A percentile compares a stretch with the other conserved stretches of the same genome.
Evolutionary conservation across 2,329 filamentous ascomycete genomes (phyloP).

Genomic region (Elsinoe arachidis): DNA sequence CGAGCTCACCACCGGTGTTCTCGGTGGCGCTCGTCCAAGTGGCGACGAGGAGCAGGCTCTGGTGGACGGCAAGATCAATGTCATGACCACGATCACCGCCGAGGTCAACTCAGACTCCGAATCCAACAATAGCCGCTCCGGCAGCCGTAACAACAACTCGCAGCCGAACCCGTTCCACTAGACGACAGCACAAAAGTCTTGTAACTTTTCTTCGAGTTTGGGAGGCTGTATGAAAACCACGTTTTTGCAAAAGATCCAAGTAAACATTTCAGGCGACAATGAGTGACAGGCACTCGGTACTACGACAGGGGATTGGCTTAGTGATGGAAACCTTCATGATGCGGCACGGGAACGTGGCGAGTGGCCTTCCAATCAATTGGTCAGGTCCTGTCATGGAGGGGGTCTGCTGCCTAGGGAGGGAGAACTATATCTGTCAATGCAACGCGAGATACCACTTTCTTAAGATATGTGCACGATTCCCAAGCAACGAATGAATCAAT

Average conservation of each 20-base stretch:
- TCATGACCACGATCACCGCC: slow-evolving; percentile 8
- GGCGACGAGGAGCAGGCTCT: slow-evolving; percentile 9
- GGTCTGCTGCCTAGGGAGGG: slow-evolving; percentile 2
- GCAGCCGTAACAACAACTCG: background rate
- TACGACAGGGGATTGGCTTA: slow-evolving; percentile 5
- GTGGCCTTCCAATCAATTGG: background rate
- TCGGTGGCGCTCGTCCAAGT: slow-evolving; percentile 1
- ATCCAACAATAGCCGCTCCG: background rate
- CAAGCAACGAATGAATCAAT: background rate
- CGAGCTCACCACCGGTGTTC: slow-evolving; percentile 1
- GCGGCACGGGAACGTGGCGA: background rate
- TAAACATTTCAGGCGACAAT: background rate
- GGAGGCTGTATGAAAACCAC: background rate
- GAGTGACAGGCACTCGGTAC: background rate
- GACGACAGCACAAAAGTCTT: background rate
- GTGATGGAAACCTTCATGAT: background rate
- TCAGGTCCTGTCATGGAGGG: background rate
- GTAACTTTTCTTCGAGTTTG: background rate
- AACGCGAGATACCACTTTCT: slow-evolving; percentile 9
- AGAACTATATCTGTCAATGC: background rate
- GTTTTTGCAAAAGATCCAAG: background rate
- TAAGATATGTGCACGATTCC: background rate
- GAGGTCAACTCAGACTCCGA: slow-evolving; percentile 7
- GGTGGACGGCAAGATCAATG: slow-evolving; percentile 9
- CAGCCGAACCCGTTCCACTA: slow-evolving; percentile 1